Base-by-base conservation (phyloP, 164 flowering plant species). In the Piper longum region DNA sequence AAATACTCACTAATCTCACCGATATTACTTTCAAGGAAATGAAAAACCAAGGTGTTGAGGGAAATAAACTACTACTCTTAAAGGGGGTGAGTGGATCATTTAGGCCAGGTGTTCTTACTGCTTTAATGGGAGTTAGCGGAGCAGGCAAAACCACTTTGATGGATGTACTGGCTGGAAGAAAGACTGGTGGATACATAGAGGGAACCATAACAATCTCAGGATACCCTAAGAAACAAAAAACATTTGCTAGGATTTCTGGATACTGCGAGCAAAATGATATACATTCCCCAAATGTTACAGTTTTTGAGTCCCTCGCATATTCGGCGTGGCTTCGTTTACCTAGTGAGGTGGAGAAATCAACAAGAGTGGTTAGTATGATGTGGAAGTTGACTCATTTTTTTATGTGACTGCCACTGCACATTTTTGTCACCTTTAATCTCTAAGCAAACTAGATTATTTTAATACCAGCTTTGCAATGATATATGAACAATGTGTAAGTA, bases 261-360 rank as follows among this genome's bases (percentile, higher is more conserved):
- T 81, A 78, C 64, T 81, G 82, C 67, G 84, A 81, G 64, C 84
- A 81, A 59, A 77, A 66, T 57, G 82, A 81, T 41, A 79, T 81
- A n/a, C 82, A 81, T 60, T 81, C 85, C 45, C 85, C 85, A 16
- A 72, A 75, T 67, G 76, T 82, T 16, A 82, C 82, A 1, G 75
- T 82, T 7, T 62, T 78, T 40, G 85, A 82, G 60, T 79, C 85
- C 8, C 57, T 82, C 54, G 43, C 74, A 13, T 82, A 71, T 57
- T 82, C 85, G 6, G 85, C 85, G 7, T 79, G 85, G 85, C 80
- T 82, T 36, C 72, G 85, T n/a, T 64, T 82, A 57, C 72, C 83
- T 7, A 16, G 66, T 13, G 80, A 76, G 9, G 81, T 82, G 14
- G 64, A 77, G 52, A 43, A 70, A 8, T 7, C 18, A 40, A 72